Evolutionary conservation across 352 stramenopile genomes (phyloP).

Genomic region (Pythium volutum): DNA sequence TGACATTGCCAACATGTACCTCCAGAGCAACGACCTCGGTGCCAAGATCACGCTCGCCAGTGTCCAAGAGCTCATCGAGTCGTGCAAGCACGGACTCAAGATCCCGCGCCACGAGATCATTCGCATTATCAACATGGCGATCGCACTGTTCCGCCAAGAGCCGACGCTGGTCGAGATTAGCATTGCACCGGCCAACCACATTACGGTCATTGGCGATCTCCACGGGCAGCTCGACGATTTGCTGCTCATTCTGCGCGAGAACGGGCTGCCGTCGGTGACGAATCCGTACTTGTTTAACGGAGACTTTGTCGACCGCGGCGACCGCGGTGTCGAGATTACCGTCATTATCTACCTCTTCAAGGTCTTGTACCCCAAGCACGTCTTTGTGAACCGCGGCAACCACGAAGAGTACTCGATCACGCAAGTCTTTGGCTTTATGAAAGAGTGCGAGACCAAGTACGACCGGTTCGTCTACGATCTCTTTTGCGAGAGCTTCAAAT

Average conservation of each 20-base stretch:
- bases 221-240: slow-evolving; percentile 86
- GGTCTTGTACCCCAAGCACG: slow-evolving; percentile 66
- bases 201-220: slow-evolving; percentile 80
- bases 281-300: slow-evolving; percentile 99
- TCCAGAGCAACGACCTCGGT: slow-evolving; percentile 54
- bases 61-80: slow-evolving; percentile 71
- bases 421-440: slow-evolving; percentile 87
- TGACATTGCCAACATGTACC: slow-evolving; percentile 85
- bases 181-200: slow-evolving; percentile 68
- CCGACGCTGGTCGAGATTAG: slow-evolving; percentile 68
- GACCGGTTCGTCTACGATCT: slow-evolving; percentile 74
- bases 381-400: slow-evolving; percentile 83
- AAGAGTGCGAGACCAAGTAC: slow-evolving; percentile 83
- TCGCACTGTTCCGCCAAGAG: slow-evolving; percentile 43
- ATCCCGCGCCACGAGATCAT: slow-evolving; percentile 76
- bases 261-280: slow-evolving; percentile 85
- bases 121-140: slow-evolving; percentile 63
- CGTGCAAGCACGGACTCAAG: slow-evolving; percentile 73
- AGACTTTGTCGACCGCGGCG: slow-evolving; percentile 98
- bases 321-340: slow-evolving; percentile 75
- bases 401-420: slow-evolving; percentile 86
- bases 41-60: slow-evolving; percentile 62
- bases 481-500: slow-evolving; percentile 80
- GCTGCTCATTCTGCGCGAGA: slow-evolving; percentile 80
- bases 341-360: slow-evolving; percentile 84